phyloP scores from a whole-genome alignment of 345 rosid species.

The Gossypium ekmanianum region DNA sequence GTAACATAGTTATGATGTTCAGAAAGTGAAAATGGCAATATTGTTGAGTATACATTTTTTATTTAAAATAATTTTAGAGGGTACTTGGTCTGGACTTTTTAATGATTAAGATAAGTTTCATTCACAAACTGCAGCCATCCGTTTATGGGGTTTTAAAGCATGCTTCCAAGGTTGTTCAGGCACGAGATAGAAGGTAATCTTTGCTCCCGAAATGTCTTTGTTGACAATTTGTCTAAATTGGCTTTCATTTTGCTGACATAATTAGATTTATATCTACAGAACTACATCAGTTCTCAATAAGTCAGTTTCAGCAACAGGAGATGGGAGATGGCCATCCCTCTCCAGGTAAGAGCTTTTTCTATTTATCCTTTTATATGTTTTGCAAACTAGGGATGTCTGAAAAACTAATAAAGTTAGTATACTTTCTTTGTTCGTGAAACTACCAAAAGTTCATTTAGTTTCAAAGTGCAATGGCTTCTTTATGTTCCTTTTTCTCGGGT shows the following conservation, averaged over 20 bases:
- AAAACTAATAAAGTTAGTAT: not conserved
- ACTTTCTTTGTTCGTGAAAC: not conserved
- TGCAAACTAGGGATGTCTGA: not conserved
- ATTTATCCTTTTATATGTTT: not conserved
- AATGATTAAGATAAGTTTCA: conserved; percentile 6
- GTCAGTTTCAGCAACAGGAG: conserved; percentile 8
- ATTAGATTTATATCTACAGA: not conserved
- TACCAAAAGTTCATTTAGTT: not conserved
- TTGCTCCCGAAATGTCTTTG: not conserved
- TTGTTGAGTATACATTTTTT: not conserved
- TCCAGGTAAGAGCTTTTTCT: conserved; percentile 8
- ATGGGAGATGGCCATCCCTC: conserved; percentile 5
- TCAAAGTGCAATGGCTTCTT: not conserved
- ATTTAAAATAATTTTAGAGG: no score
- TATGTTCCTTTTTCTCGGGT: not conserved
- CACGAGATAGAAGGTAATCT: conserved; percentile 53
- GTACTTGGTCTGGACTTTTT: not conserved
- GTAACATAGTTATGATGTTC: not conserved
- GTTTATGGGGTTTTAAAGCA: conserved; percentile 30
- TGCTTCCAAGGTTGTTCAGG: conserved; percentile 32
- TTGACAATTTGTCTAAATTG: not conserved
- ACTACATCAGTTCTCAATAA: not conserved
- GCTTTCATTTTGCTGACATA: not conserved
- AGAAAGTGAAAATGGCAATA: not conserved
- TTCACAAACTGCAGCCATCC: conserved; percentile 45